Conservation (phyloP, 1,139 yeast genomes). For the Sugiyamaella grinbergsii region DNA sequence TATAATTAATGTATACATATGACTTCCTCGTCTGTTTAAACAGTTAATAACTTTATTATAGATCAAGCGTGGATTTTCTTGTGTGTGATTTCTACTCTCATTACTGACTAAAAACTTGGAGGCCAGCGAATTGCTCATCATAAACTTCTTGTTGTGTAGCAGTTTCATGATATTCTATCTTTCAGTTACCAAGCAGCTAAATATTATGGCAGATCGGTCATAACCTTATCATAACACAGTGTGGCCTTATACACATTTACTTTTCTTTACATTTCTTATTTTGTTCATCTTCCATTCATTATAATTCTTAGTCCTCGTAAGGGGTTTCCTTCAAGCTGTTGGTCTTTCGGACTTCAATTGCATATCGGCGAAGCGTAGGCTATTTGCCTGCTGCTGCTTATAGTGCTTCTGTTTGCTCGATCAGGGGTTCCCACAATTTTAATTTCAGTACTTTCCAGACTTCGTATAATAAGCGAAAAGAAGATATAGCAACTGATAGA, state of each 20-base stretch:
- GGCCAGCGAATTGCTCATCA: too few relatives aligned
- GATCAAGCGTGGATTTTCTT: too few relatives aligned
- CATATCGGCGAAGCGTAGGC: conserved; percentile 17
- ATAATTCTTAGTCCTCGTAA: not conserved
- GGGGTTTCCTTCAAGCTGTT: conserved; percentile 12
- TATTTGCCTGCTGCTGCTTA: conserved; percentile 11
- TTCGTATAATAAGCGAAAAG: not conserved
- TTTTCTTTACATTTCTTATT: not conserved
- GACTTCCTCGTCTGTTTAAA: too few relatives aligned
- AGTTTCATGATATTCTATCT: not conserved
- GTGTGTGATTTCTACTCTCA: too few relatives aligned
- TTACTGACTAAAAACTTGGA: too few relatives aligned
- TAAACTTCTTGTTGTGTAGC: too few relatives aligned
- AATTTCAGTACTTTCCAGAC: conserved; percentile 1
- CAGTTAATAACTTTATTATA: too few relatives aligned
- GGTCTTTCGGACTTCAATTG: conserved; percentile 11
- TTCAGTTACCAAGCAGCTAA: not conserved
- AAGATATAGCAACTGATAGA: not conserved
- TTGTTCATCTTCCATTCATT: not conserved
- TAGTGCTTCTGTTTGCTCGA: conserved; percentile 2
- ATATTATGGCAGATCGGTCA: conserved; percentile 4
- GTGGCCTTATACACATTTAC: too few relatives aligned
- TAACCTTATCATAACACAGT: too few relatives aligned
- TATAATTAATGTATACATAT: too few relatives aligned
- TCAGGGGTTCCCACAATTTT: not conserved